A percentile compares a stretch with the other conserved stretches of the same genome.
These are phyloP conservation scores for Sugiyamaella floridensis DNA, from an alignment of 805 yeast genomes.

Conservation along the genomic window DNA sequence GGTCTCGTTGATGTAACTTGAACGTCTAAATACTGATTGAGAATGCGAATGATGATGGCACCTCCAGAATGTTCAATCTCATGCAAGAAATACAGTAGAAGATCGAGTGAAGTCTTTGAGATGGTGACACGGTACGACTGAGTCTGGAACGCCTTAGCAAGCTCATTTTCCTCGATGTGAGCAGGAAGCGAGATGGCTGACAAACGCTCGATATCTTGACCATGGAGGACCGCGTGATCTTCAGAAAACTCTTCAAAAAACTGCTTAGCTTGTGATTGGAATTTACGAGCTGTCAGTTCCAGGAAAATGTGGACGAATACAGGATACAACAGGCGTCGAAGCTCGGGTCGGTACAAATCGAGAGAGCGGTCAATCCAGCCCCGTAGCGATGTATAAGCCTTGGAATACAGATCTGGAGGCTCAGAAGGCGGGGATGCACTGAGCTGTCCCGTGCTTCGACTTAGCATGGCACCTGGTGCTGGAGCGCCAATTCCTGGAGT, in stretches of 20 bases:
- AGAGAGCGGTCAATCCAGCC: constrained; percentile 88
- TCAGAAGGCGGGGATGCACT: constrained; percentile 22
- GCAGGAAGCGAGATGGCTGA: constrained; percentile 71
- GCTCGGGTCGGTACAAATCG: constrained; percentile 84
- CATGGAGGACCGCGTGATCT: constrained; percentile 72
- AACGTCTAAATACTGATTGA: constrained; percentile 70
- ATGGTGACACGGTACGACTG: constrained; percentile 70
- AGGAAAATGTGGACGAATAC: constrained; percentile 85
- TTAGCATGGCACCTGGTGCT: constrained; percentile 17
- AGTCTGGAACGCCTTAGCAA: constrained; percentile 66
- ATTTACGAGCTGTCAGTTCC: constrained; percentile 64
- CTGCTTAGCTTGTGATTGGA: constrained; percentile 49
- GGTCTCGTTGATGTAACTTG: constrained; percentile 31
- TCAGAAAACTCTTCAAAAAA: constrained; percentile 69
- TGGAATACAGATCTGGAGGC: constrained; percentile 63
- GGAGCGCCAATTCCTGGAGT: not conserved
- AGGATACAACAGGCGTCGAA: constrained; percentile 79
- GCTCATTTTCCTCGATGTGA: constrained; percentile 74
- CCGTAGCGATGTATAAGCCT: constrained; percentile 73
- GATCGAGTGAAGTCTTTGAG: constrained; percentile 77
- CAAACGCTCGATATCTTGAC: constrained; percentile 63
- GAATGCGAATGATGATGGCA: constrained; percentile 70
- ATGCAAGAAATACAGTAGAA: constrained; percentile 77
- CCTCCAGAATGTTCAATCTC: constrained; percentile 94
- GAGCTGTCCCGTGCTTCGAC: constrained; percentile 1